Conservation (phyloP, 2,329 filamentous ascomycete species). For the Colletotrichum spinosum region DNA sequence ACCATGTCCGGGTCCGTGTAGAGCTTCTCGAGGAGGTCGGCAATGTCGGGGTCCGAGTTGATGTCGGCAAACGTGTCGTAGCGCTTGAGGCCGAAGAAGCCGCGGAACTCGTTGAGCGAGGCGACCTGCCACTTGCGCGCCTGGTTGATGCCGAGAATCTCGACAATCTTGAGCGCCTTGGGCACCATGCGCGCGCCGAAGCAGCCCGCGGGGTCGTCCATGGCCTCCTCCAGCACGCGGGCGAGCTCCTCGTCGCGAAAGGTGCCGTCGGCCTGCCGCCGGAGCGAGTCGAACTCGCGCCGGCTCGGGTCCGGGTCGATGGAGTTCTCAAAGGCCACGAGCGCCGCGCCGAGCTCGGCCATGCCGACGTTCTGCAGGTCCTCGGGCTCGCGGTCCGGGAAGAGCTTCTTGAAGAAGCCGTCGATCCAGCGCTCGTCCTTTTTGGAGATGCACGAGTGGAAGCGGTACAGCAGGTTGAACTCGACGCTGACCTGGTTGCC, state of each 20-base stretch:
- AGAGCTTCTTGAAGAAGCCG: conserved; percentile 61
- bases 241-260: conserved; percentile 69
- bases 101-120: conserved; percentile 73
- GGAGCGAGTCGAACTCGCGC: conserved; percentile 61
- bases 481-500: conserved; percentile 77
- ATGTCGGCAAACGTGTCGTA: conserved; percentile 70
- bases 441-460: conserved; percentile 71
- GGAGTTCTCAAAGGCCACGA: conserved; percentile 49
- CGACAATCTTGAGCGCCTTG: conserved; percentile 68
- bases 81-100: conserved; percentile 70
- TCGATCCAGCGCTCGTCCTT: conserved; percentile 73
- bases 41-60: conserved; percentile 67
- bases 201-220: conserved; percentile 69
- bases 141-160: conserved; percentile 72
- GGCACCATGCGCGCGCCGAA: conserved; percentile 72
- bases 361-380: conserved; percentile 49
- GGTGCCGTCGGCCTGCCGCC: conserved; percentile 60
- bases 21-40: conserved; percentile 65
- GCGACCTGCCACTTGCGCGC: conserved; percentile 71
- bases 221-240: conserved; percentile 65
- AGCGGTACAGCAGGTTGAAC: conserved; percentile 76
- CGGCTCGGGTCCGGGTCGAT: conserved; percentile 56
- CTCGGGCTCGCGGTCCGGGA: conserved; percentile 46
- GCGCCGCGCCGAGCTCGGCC: conserved; percentile 48
- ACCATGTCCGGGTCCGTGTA: conserved; percentile 75